phyloP scores from a whole-genome alignment of 2,329 filamentous ascomycete genomes.

The Dendrostoma leiphaemia region DNA sequence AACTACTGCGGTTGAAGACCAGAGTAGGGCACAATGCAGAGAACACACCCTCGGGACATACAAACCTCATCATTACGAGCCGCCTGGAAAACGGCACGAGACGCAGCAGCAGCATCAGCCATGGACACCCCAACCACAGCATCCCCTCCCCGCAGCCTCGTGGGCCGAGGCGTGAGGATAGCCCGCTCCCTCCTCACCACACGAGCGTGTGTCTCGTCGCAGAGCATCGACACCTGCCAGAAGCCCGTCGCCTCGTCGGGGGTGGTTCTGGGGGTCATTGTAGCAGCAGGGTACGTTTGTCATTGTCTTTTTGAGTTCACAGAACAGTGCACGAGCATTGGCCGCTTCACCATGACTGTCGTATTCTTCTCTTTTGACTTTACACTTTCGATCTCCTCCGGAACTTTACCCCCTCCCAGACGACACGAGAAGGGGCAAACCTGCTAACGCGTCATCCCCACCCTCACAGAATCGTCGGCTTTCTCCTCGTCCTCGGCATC shows the following conservation, averaged over 20 bases:
- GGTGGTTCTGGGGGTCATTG: conserved; percentile 9
- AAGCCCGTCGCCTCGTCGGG: conserved; percentile 16
- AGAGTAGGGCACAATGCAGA: conserved; percentile 5
- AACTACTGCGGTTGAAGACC: no score
- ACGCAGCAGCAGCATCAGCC: conserved; percentile 4
- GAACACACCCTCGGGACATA: conserved; percentile 15
- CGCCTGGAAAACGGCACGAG: neutral
- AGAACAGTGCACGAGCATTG: neutral
- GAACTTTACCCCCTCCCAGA: no score
- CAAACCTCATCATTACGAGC: neutral
- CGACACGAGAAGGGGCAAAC: no score
- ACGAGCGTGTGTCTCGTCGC: conserved; percentile 5
- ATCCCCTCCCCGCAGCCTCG: conserved; percentile 1
- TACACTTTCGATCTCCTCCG: no score
- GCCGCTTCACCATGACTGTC: neutral
- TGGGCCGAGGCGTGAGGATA: conserved; percentile 8
- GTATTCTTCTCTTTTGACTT: no score
- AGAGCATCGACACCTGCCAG: conserved; percentile 16
- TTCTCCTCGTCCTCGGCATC: conserved; percentile 9
- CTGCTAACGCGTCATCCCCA: no score
- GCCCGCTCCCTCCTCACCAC: conserved; percentile 11
- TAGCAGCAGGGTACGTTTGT: conserved; percentile 14
- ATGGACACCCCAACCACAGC: neutral
- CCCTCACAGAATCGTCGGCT: conserved; percentile 6
- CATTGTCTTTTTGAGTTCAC: neutral